These are phyloP conservation scores for Thalia dealbata DNA, from an alignment of 176 grass and related monocot genomes.

Conservation along the genomic window DNA sequence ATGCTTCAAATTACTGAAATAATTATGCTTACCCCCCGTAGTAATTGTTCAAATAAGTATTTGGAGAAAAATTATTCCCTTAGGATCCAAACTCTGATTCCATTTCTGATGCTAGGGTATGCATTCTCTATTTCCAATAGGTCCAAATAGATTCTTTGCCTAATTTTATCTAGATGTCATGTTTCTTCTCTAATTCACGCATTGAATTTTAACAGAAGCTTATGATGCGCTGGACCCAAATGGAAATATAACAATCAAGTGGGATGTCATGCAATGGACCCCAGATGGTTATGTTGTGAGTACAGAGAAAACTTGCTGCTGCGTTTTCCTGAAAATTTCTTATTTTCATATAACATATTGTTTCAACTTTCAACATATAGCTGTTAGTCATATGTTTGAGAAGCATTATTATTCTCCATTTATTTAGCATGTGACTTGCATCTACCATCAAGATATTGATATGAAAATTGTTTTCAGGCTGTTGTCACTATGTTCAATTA, in stretches of 20 bases:
- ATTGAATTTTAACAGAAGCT: background rate
- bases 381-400: background rate
- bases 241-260: conserved; percentile 18
- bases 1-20: background rate
- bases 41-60: background rate
- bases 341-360: background rate
- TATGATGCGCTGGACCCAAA: conserved; percentile 17
- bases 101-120: background rate
- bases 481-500: conserved; percentile 6
- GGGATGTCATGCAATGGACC: conserved; percentile 13
- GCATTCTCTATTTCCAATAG: background rate
- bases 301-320: background rate
- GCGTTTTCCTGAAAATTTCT: background rate
- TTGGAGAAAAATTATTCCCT: background rate
- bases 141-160: background rate
- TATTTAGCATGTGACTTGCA: background rate
- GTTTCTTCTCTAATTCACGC: background rate
- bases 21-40: background rate
- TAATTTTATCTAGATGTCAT: background rate
- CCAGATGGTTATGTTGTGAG: conserved; percentile 17
- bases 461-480: conserved; percentile 1
- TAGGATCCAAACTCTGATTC: background rate
- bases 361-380: background rate
- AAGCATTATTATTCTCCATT: background rate
- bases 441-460: background rate